phyloP scores from a whole-genome alignment of 1,284 basidiomycete species.

The Vanrija sp. region DNA sequence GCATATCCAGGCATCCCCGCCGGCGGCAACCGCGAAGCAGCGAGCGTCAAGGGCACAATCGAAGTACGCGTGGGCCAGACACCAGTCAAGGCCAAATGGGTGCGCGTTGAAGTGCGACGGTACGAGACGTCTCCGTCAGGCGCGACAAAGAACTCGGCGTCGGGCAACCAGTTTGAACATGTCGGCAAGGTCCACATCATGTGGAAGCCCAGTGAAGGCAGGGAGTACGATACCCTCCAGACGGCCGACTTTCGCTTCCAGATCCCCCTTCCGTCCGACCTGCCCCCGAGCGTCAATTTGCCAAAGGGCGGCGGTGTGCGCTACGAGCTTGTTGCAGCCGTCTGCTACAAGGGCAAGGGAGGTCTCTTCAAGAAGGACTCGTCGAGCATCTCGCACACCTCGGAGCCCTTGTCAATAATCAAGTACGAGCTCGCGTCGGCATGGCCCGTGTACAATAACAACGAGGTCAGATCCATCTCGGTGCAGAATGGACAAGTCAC shows the following conservation, averaged over 20 bases:
- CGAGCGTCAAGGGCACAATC: conserved; percentile 55
- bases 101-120: conserved; percentile 79
- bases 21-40: conserved; percentile 24
- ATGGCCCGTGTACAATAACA: conserved; percentile 80
- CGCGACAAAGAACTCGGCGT: conserved; percentile 60
- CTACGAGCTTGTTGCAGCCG: conserved; percentile 77
- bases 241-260: conserved; percentile 66
- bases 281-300: conserved; percentile 73
- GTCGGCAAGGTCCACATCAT: conserved; percentile 41
- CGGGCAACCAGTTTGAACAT: conserved; percentile 57
- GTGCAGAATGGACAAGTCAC: conserved; percentile 61
- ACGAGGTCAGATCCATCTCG: conserved; percentile 62
- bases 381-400: conserved; percentile 59
- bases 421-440: conserved; percentile 85
- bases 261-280: conserved; percentile 77
- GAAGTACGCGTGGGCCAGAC: conserved; percentile 67
- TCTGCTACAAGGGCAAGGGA: conserved; percentile 77
- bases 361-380: conserved; percentile 67
- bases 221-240: conserved; percentile 63
- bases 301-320: conserved; percentile 70
- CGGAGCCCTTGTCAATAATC: conserved; percentile 69
- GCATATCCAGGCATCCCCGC: conserved; percentile 44
- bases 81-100: conserved; percentile 84
- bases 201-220: conserved; percentile 39
- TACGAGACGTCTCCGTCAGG: conserved; percentile 59